Evolutionary conservation across 1,284 basidiomycete genomes (phyloP).

Genomic region (Marasmius fiardii): DNA sequence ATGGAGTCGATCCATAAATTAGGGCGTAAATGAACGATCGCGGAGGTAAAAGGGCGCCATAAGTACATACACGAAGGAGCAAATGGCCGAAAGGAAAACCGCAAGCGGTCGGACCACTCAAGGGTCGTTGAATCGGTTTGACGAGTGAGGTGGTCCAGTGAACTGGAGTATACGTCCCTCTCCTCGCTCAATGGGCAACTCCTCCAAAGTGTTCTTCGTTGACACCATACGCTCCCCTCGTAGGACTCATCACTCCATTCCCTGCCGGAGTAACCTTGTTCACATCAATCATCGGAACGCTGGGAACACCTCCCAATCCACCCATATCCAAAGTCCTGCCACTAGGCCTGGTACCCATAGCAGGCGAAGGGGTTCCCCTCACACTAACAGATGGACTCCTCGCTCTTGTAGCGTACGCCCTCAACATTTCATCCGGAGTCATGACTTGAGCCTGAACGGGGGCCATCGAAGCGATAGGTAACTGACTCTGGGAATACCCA

Average conservation of each 20-base stretch:
- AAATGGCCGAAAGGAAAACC: too few relatives aligned
- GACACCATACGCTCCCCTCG: constrained; percentile 13
- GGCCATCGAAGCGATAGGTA: background rate
- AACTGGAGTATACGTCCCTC: too few relatives aligned
- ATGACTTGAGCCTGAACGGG: constrained; percentile 30
- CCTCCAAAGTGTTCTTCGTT: background rate
- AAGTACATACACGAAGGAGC: too few relatives aligned
- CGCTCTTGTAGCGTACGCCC: constrained; percentile 42
- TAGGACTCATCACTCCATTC: constrained; percentile 7
- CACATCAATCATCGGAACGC: background rate
- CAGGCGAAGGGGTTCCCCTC: background rate
- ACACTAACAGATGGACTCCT: constrained; percentile 15
- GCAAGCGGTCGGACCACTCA: too few relatives aligned
- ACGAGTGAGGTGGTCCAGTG: too few relatives aligned
- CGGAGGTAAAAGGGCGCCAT: too few relatives aligned
- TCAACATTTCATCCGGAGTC: constrained; percentile 25
- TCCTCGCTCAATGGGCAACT: too few relatives aligned
- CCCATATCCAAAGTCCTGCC: background rate
- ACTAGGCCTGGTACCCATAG: background rate
- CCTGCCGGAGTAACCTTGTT: background rate
- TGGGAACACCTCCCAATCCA: background rate
- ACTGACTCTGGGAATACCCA: background rate
- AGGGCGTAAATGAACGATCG: too few relatives aligned
- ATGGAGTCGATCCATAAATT: too few relatives aligned
- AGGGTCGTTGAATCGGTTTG: too few relatives aligned